Conservation (phyloP, 345 rosid species). For the Crucihimalaya himalaica region DNA sequence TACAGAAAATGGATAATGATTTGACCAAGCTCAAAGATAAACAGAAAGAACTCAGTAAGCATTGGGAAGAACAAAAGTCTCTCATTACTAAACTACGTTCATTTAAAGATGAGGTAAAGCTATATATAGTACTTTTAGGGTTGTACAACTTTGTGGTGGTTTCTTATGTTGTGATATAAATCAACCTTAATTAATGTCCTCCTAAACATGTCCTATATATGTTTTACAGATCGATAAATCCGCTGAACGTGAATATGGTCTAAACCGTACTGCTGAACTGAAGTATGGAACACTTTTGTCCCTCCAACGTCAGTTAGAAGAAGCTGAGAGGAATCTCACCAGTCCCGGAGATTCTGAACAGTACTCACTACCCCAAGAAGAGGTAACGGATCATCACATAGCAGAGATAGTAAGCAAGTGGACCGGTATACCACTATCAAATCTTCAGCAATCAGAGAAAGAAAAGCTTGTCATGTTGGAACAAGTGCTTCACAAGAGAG, state of each 20-base stretch:
- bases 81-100: slow-evolving; percentile 77
- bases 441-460: slow-evolving; percentile 89
- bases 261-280: slow-evolving; percentile 83
- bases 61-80: slow-evolving; percentile 67
- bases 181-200: slow-evolving; percentile 4
- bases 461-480: slow-evolving; percentile 77
- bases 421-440: slow-evolving; percentile 92
- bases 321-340: slow-evolving; percentile 77
- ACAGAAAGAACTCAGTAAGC: slow-evolving; percentile 67
- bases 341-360: slow-evolving; percentile 64
- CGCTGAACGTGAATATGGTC: slow-evolving; percentile 83
- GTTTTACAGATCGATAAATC: slow-evolving; percentile 72
- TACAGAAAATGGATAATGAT: slow-evolving; percentile 69
- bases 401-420: slow-evolving; percentile 93
- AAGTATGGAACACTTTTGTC: slow-evolving; percentile 78
- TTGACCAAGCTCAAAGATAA: slow-evolving; percentile 59
- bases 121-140: not conserved
- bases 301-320: slow-evolving; percentile 83
- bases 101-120: slow-evolving; percentile 84
- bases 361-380: no score
- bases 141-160: not conserved
- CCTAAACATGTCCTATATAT: slow-evolving; percentile 11
- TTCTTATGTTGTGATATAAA: not conserved
- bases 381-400: slow-evolving; percentile 80
- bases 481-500: slow-evolving; percentile 85